Percentiles rank a stretch among this genome's conserved stretches.
Evolutionary conservation across 73 alveolate genomes (phyloP).

Genomic region (Breviolum minutum): DNA sequence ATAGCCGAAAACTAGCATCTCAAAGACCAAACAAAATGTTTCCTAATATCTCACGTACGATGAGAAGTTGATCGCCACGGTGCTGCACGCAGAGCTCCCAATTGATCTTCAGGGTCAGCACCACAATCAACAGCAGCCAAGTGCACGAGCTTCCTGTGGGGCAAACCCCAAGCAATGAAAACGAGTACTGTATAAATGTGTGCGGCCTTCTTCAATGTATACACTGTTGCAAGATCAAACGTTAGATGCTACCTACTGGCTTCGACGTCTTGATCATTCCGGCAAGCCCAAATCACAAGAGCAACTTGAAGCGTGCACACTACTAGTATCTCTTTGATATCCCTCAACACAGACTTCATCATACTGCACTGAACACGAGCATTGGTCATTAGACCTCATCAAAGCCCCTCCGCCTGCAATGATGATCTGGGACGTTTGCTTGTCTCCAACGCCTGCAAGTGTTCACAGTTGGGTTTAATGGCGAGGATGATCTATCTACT

Average conservation of each 20-base stretch:
- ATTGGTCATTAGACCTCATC: not conserved
- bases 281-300: too few species aligned
- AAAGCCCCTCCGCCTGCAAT: conserved; percentile 27
- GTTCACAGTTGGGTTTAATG: too few species aligned
- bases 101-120: conserved; percentile 60
- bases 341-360: too few species aligned
- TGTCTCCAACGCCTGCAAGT: conserved; percentile 38
- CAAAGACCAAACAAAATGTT: too few species aligned
- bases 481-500: too few species aligned
- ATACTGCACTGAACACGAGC: too few species aligned
- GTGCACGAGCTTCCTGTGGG: conserved; percentile 37
- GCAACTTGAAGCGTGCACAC: too few species aligned
- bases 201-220: not conserved
- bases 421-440: conserved; percentile 2
- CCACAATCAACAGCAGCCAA: conserved; percentile 54
- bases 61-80: not conserved
- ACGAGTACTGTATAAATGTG: not conserved
- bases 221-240: too few species aligned
- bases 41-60: not conserved
- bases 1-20: too few species aligned
- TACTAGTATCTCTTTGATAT: too few species aligned
- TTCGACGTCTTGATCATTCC: too few species aligned
- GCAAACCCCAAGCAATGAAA: not conserved
- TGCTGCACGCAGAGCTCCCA: conserved; percentile 86
- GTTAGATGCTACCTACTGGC: too few species aligned